Base-by-base conservation (phyloP, 768 basidiomycete species). In the Amanita jacksonii region DNA sequence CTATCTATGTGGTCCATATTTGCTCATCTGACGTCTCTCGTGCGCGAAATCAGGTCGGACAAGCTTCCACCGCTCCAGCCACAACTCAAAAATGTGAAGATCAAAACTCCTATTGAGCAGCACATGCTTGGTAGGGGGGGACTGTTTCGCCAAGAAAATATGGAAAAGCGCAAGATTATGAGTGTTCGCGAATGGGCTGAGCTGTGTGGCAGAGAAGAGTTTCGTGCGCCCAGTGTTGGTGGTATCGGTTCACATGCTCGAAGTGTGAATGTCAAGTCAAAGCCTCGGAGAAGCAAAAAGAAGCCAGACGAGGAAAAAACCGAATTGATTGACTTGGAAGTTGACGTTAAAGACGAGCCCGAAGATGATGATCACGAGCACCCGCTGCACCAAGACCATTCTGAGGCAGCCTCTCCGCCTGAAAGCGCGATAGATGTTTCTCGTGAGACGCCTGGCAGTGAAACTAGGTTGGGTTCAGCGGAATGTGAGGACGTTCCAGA, bases 31-130 rank as follows among this genome's bases (percentile, higher is more conserved):
- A 79, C 22, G 22, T 9, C 46, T 45, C 32, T 41, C 27, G n/a
- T 19, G 45, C 33, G 46, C 38, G 39, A 38, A 46, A 46, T 40
- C 42, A 73, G 91, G 92, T 73, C 73, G 20, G 74, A 78, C 41
- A 62, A 81, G 2, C 65, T 97, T 16, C 90, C 91, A 5, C 59
- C 80, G 4, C 65, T 93, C 38, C 73, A 73, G 15, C 67, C 74
- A n/a, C 80, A 87, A 48, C 72, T 99, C 16, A 68, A 71, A 8
- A 54, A 69, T 4, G 77, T 97, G 48, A 84, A 83, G 59, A 84
- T 99, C 48, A 81, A 78, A 63, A 76, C 77, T 12, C 92, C 96
- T 2, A 98, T 98, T 53, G 90, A 92, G 58, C 94, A 98, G 59
- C 79, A 82, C 58, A 90, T 97, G 81, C 65, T 81, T 31, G 94